These are phyloP conservation scores for Chalciporus chontae DNA, from an alignment of 768 basidiomycete species.

Conservation along the genomic window DNA sequence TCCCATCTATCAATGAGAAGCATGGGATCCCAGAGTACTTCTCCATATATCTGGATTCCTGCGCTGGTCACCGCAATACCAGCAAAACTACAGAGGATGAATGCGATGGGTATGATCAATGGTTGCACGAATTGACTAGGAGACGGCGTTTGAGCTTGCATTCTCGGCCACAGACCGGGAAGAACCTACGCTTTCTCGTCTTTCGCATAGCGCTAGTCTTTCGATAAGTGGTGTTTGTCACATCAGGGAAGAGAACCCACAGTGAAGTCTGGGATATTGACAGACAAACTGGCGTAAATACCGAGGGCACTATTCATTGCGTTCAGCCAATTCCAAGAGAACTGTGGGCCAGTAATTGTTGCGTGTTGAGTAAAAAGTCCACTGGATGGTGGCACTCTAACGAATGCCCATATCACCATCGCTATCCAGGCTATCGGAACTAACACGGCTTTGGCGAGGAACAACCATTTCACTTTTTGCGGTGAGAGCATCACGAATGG, in stretches of 20 bases:
- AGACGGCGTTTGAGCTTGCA: conserved; percentile 1
- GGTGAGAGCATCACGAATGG: conserved; percentile 76
- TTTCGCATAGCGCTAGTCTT: conserved; percentile 65
- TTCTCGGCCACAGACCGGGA: not conserved
- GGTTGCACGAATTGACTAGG: conserved; percentile 69
- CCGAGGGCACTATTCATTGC: conserved; percentile 78
- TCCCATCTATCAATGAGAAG: conserved; percentile 76
- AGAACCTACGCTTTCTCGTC: conserved; percentile 54
- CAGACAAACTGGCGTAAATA: conserved; percentile 65
- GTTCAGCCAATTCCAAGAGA: conserved; percentile 75
- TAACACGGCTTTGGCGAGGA: conserved; percentile 62
- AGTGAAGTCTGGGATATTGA: conserved; percentile 87
- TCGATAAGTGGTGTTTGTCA: not conserved
- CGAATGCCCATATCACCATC: conserved; percentile 77
- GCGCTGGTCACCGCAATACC: conserved; percentile 81
- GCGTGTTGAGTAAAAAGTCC: conserved; percentile 59
- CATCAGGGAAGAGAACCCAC: conserved; percentile 17
- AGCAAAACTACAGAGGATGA: conserved; percentile 73
- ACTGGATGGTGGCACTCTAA: conserved; percentile 55
- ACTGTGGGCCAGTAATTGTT: conserved; percentile 47
- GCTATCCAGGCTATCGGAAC: conserved; percentile 65
- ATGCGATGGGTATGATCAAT: conserved; percentile 72
- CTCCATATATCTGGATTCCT: conserved; percentile 67
- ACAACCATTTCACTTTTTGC: conserved; percentile 73
- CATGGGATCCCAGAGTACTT: conserved; percentile 71